phyloP scores from a whole-genome alignment of 164 flowering plant genomes.

The Macadamia tetraphylla region DNA sequence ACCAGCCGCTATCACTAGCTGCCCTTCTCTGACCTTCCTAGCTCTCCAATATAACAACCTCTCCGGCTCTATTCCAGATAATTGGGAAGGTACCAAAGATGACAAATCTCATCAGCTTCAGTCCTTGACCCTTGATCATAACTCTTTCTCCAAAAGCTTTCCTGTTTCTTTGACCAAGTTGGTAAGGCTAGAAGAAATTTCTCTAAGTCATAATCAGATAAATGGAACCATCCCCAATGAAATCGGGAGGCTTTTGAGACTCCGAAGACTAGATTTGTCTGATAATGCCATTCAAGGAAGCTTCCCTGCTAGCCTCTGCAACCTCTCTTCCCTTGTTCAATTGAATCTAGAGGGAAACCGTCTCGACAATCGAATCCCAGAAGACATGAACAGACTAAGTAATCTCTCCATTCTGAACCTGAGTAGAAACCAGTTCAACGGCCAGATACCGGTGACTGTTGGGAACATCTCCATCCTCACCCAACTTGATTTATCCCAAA shows the following conservation, averaged over 20 bases:
- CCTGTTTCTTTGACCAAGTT: constrained; percentile 49
- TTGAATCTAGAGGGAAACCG: constrained; percentile 46
- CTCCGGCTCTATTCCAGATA: constrained; percentile 65
- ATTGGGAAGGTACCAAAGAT: constrained; percentile 33
- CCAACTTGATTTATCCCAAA: constrained; percentile 58
- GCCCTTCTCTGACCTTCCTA: constrained; percentile 54
- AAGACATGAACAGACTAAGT: constrained; percentile 25
- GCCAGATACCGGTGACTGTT: constrained; percentile 49
- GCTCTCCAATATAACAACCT: constrained; percentile 72
- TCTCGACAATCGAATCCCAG: constrained; percentile 42
- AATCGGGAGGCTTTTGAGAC: constrained; percentile 39
- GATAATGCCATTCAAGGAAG: constrained; percentile 53
- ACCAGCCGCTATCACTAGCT: constrained; percentile 44
- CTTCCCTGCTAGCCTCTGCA: constrained; percentile 40
- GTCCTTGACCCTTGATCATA: constrained; percentile 50
- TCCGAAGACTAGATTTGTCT: constrained; percentile 54
- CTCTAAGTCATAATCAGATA: constrained; percentile 48
- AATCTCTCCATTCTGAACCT: constrained; percentile 49
- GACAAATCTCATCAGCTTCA: constrained; percentile 18
- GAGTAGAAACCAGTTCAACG: constrained; percentile 41
- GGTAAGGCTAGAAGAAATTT: constrained; percentile 41
- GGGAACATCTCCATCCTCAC: constrained; percentile 47
- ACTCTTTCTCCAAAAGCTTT: constrained; percentile 43
- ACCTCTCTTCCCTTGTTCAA: constrained; percentile 37
- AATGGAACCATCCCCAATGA: constrained; percentile 54